Evolutionary conservation across 2,329 filamentous ascomycete genomes (phyloP).

Genomic region (Nothophaeocryptopus gaeumannii): DNA sequence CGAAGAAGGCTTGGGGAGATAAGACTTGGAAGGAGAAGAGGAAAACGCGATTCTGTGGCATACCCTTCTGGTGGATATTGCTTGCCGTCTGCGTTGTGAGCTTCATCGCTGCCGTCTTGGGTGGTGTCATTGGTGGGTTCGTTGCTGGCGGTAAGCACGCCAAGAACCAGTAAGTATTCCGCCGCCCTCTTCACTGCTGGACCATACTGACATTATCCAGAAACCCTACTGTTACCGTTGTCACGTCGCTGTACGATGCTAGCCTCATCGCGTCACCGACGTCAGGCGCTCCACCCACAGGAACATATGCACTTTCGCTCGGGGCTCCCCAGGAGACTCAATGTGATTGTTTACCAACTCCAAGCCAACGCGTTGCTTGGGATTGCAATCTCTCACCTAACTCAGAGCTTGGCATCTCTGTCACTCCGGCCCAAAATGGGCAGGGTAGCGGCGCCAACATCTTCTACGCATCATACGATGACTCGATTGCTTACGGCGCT

Average conservation of each 20-base stretch:
- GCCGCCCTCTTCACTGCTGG: neutral
- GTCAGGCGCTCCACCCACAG: constrained; percentile 54
- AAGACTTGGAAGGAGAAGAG: constrained; percentile 40
- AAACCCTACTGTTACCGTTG: constrained; percentile 20
- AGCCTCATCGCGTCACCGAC: constrained; percentile 49
- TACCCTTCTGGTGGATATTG: constrained; percentile 37
- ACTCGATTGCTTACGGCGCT: constrained; percentile 56
- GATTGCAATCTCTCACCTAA: constrained; percentile 53
- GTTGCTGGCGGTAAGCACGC: constrained; percentile 25
- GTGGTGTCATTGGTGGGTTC: constrained; percentile 37
- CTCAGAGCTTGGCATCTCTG: constrained; percentile 29
- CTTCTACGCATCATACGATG: constrained; percentile 30
- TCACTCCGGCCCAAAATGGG: constrained; percentile 22
- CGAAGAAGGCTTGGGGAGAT: constrained; percentile 34
- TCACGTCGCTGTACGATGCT: constrained; percentile 34
- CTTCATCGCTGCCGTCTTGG: constrained; percentile 35
- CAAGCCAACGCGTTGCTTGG: constrained; percentile 59
- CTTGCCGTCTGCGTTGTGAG: constrained; percentile 28
- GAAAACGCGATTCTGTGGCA: constrained; percentile 36
- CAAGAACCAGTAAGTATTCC: constrained; percentile 24
- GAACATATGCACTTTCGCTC: constrained; percentile 55
- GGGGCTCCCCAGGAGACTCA: constrained; percentile 51
- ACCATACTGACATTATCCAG: constrained; percentile 9
- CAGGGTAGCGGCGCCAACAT: constrained; percentile 30
- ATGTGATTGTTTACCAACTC: constrained; percentile 57